Evolutionary conservation across 805 yeast genomes (phyloP).

Genomic region (Candida silvatica): DNA sequence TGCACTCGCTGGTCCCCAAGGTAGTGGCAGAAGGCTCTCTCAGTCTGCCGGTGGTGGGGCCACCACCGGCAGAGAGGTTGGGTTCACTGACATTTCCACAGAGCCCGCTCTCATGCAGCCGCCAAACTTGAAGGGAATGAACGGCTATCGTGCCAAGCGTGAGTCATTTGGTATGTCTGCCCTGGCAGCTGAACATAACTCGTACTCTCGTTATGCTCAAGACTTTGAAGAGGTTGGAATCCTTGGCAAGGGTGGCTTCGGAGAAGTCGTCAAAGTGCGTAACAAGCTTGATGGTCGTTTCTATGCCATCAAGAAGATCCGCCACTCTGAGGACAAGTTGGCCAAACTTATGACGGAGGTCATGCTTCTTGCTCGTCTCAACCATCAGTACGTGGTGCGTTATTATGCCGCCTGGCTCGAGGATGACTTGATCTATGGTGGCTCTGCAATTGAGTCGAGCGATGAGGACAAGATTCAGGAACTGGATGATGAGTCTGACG

Average conservation of each 20-base stretch:
- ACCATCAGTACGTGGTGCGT: conserved; percentile 92
- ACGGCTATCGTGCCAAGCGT: conserved; percentile 10
- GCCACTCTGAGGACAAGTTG: conserved; percentile 71
- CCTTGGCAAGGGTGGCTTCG: conserved; percentile 92
- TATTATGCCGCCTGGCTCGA: conserved; percentile 98
- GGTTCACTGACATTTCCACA: conserved; percentile 16
- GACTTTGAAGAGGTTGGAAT: conserved; percentile 94
- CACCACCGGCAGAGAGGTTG: conserved; percentile 2
- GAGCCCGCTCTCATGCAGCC: conserved; percentile 10
- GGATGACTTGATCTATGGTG: conserved; percentile 36
- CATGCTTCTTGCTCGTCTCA: conserved; percentile 80
- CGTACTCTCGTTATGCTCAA: conserved; percentile 68
- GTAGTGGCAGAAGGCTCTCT: conserved; percentile 1
- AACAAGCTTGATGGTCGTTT: conserved; percentile 90
- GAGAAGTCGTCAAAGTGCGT: conserved; percentile 96
- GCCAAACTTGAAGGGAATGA: conserved; percentile 3
- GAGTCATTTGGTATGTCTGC: conserved; percentile 21
- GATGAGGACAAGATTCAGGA: conserved; percentile 17
- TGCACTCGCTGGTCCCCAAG: conserved; percentile 6
- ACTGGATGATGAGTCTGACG: conserved; percentile 24
- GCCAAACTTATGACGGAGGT: conserved; percentile 85
- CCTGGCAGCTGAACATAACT: conserved; percentile 11
- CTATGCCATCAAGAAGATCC: conserved; percentile 88
- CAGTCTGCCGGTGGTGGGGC: background rate
- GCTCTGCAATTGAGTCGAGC: conserved; percentile 18